Percentiles rank a stretch among this genome's conserved stretches.
Evolutionary conservation across 345 rosid species (phyloP).

Genomic region (Kernera saxatilis): DNA sequence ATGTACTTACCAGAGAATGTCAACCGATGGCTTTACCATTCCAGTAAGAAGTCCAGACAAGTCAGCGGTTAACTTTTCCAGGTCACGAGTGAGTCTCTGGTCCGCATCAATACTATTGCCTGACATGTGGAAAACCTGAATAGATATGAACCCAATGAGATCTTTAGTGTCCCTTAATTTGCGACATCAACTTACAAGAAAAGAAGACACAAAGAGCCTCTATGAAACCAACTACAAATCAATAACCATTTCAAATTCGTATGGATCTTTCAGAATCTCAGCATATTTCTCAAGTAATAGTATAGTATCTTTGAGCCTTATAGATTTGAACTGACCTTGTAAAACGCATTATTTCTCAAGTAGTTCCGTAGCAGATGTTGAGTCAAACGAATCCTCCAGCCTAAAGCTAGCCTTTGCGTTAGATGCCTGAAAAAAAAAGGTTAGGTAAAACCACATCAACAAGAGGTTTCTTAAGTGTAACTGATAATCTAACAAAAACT

Average conservation of each 20-base stretch:
- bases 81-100: conserved; percentile 93
- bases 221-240: background rate
- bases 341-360: conserved; percentile 89
- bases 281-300: background rate
- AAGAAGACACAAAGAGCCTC: background rate
- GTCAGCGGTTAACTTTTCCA: conserved; percentile 78
- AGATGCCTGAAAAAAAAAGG: conserved; percentile 53
- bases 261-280: background rate
- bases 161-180: background rate
- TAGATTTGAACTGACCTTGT: conserved; percentile 58
- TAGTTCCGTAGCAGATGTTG: conserved; percentile 82
- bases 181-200: background rate
- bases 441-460: conserved; percentile 8
- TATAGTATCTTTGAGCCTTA: background rate
- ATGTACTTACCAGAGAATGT: conserved; percentile 79
- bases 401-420: conserved; percentile 80
- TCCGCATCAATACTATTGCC: conserved; percentile 88
- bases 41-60: conserved; percentile 93
- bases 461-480: background rate
- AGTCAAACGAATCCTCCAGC: conserved; percentile 94
- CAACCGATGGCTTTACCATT: conserved; percentile 97
- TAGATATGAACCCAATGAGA: conserved; percentile 6
- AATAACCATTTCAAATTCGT: background rate
- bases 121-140: conserved; percentile 85
- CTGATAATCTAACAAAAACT: background rate